phyloP scores from a whole-genome alignment of 2,329 filamentous ascomycete genomes.

The Hymenoscyphus fraxineus region DNA sequence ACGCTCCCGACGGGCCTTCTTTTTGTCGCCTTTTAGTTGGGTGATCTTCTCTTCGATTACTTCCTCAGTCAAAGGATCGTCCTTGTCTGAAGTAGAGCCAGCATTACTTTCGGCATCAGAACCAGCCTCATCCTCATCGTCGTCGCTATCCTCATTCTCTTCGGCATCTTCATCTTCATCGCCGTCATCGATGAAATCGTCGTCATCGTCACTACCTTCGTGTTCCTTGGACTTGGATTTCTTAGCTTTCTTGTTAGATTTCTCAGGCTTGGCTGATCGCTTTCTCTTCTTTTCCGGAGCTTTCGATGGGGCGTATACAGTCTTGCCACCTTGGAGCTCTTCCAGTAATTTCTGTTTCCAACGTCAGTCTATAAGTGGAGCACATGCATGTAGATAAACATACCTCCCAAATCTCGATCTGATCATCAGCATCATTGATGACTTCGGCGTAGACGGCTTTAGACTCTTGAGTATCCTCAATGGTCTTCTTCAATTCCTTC shows the following conservation, averaged over 20 bases:
- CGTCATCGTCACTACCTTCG: conserved; percentile 26
- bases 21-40: conserved; percentile 42
- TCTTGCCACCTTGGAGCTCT: conserved; percentile 39
- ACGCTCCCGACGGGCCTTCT: conserved; percentile 36
- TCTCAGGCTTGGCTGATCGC: conserved; percentile 21
- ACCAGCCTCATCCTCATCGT: conserved; percentile 17
- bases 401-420: conserved; percentile 44
- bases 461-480: conserved; percentile 34
- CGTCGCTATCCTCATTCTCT: conserved; percentile 28
- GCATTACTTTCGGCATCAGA: conserved; percentile 27
- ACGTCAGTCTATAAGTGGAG: not conserved
- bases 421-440: conserved; percentile 38
- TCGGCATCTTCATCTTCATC: conserved; percentile 33
- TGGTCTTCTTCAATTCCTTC: conserved; percentile 19
- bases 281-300: conserved; percentile 41
- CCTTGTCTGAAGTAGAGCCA: conserved; percentile 19
- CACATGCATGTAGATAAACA: not conserved
- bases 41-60: conserved; percentile 42
- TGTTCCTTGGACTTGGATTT: conserved; percentile 15
- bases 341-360: conserved; percentile 32
- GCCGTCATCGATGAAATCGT: conserved; percentile 34
- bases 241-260: conserved; percentile 24
- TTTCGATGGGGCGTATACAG: conserved; percentile 37
- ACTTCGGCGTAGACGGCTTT: conserved; percentile 36
- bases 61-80: conserved; percentile 39